Percentiles rank a stretch among this genome's conserved stretches.
These are phyloP conservation scores for Ogataea trehaloabstinens DNA, from an alignment of 805 yeast species.

Conservation along the genomic window DNA sequence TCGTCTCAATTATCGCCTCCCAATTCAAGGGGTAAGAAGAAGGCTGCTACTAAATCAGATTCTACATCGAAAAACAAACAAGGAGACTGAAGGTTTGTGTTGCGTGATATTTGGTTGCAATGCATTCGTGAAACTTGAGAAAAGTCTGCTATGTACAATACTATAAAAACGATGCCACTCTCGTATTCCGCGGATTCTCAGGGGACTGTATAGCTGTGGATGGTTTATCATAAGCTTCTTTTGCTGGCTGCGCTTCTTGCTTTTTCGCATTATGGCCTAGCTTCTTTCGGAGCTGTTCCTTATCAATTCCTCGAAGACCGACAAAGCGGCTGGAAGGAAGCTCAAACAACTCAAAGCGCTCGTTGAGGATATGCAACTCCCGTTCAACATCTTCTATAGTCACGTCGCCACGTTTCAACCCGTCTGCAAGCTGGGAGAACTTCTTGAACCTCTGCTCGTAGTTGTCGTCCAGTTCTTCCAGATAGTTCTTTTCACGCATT, in stretches of 20 bases:
- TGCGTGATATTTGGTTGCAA: too few species aligned
- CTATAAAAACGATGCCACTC: background rate
- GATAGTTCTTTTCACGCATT: constrained; percentile 42
- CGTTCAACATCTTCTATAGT: constrained; percentile 38
- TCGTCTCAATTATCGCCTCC: background rate
- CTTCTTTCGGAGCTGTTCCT: background rate
- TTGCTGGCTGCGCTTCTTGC: too few species aligned
- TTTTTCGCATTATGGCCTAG: too few species aligned
- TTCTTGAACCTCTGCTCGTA: constrained; percentile 39
- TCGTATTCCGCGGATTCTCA: background rate
- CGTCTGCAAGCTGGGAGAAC: constrained; percentile 24
- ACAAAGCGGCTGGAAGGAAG: constrained; percentile 21
- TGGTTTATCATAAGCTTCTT: too few species aligned
- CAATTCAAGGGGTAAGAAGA: background rate
- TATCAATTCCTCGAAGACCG: constrained; percentile 12
- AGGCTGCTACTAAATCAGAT: too few species aligned
- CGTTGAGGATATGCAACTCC: constrained; percentile 40
- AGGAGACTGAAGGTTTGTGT: too few species aligned
- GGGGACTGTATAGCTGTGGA: background rate
- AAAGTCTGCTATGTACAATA: too few species aligned
- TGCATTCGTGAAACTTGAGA: too few species aligned
- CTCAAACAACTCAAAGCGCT: constrained; percentile 37
- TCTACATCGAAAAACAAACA: too few species aligned
- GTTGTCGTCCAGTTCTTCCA: constrained; percentile 40
- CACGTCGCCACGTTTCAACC: constrained; percentile 20